phyloP scores from a whole-genome alignment of 345 rosid genomes.

The Turritis glabra region DNA sequence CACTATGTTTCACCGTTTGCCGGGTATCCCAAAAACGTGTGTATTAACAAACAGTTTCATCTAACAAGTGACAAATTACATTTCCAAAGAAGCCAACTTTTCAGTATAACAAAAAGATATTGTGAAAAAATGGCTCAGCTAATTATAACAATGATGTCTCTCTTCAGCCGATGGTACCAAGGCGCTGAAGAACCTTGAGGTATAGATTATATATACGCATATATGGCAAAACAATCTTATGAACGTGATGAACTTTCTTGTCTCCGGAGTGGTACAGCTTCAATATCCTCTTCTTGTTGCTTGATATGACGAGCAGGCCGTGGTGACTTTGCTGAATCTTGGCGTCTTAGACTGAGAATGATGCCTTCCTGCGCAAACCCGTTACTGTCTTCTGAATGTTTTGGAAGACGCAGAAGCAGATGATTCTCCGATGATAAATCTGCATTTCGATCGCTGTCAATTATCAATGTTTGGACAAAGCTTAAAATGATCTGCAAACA shows the following conservation, averaged over 20 bases:
- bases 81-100: not conserved
- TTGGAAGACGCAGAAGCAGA: slow-evolving; percentile 9
- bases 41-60: not conserved
- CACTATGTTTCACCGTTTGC: too few species aligned
- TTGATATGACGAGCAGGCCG: slow-evolving; percentile 35
- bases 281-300: slow-evolving; percentile 45
- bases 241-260: slow-evolving; percentile 37
- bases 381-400: not conserved
- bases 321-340: slow-evolving; percentile 15
- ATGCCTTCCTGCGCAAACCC: slow-evolving; percentile 4
- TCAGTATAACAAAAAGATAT: not conserved
- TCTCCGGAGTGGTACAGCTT: slow-evolving; percentile 53
- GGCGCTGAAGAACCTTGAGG: not conserved
- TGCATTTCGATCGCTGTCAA: slow-evolving; percentile 9
- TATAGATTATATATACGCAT: not conserved
- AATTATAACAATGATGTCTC: not conserved
- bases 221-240: not conserved
- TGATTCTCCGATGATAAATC: slow-evolving; percentile 39
- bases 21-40: too few species aligned
- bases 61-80: not conserved
- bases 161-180: not conserved
- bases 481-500: not conserved
- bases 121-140: not conserved
- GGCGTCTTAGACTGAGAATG: not conserved
- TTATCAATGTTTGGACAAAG: not conserved